These are phyloP conservation scores for Stemphylium lycopersici DNA, from an alignment of 2,329 filamentous ascomycete species.

Conservation along the genomic window DNA sequence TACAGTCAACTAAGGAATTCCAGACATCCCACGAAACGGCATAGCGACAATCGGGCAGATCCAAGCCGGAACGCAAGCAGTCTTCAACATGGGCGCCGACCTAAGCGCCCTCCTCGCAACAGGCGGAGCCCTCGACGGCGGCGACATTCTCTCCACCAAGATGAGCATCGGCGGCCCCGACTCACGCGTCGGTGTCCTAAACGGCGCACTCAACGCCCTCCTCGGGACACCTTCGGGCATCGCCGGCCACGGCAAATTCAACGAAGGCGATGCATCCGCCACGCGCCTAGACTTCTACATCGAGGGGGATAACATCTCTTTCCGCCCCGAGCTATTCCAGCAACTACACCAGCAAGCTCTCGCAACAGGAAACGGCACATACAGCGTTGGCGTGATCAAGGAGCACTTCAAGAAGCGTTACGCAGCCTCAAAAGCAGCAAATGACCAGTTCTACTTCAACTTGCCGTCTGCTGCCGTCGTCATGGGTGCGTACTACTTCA, in stretches of 20 bases:
- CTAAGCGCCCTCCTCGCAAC: conserved; percentile 34
- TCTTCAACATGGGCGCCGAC: conserved; percentile 50
- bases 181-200: conserved; percentile 25
- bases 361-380: conserved; percentile 24
- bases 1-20: conserved; percentile 33
- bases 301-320: conserved; percentile 40
- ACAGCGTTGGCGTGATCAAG: conserved; percentile 24
- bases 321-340: conserved; percentile 32
- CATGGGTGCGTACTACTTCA: conserved; percentile 32
- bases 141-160: conserved; percentile 25
- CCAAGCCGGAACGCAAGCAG: conserved; percentile 36
- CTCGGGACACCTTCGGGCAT: conserved; percentile 36
- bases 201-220: conserved; percentile 38
- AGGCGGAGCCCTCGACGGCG: conserved; percentile 23
- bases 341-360: conserved; percentile 28
- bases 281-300: conserved; percentile 34
- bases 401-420: conserved; percentile 31
- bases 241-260: conserved; percentile 29
- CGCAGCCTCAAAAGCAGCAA: conserved; percentile 21
- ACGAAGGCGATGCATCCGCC: conserved; percentile 45
- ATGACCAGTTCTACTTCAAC: conserved; percentile 29
- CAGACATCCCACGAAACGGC: conserved; percentile 49
- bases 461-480: conserved; percentile 22
- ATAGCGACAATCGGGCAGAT: conserved; percentile 45
- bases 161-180: conserved; percentile 29